Conservation (phyloP, 129 eudicot species). For the Flaveria sonorensis region DNA sequence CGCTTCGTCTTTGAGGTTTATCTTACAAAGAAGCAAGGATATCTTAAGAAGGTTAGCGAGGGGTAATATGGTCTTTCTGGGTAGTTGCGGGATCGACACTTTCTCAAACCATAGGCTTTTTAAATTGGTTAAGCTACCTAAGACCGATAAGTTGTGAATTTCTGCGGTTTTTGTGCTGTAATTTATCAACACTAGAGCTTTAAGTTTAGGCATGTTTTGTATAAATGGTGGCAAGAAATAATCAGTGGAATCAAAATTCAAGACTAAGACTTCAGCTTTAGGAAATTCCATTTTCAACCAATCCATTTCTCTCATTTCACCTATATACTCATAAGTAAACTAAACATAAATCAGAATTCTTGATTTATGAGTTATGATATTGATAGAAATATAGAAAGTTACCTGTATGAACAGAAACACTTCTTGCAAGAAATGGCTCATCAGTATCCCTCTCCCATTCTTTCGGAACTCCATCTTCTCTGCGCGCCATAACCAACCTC, state of each 20-base stretch:
- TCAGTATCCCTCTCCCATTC: conserved; percentile 91
- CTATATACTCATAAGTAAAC: conserved; percentile 33
- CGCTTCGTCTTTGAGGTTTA: conserved; percentile 40
- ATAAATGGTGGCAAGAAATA: conserved; percentile 81
- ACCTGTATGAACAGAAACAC: conserved; percentile 89
- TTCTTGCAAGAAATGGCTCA: conserved; percentile 70
- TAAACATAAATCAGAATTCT: neutral
- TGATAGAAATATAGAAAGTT: neutral
- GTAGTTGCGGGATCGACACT: conserved; percentile 60
- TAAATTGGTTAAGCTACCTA: conserved; percentile 53
- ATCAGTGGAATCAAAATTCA: conserved; percentile 60
- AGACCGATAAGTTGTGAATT: conserved; percentile 55
- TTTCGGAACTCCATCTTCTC: conserved; percentile 71
- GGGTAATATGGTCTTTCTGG: conserved; percentile 49
- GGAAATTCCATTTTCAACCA: conserved; percentile 82
- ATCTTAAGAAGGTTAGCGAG: conserved; percentile 58
- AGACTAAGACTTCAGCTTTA: conserved; percentile 84
- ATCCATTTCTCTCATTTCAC: conserved; percentile 82
- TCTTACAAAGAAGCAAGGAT: conserved; percentile 69
- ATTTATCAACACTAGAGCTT: conserved; percentile 71
- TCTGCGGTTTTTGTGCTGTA: conserved; percentile 54
- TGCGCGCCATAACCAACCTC: conserved; percentile 78
- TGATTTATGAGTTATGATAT: neutral
- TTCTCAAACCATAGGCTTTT: conserved; percentile 90
- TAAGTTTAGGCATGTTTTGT: conserved; percentile 75